Evolutionary conservation across 2,329 filamentous ascomycete species (phyloP), one percentile per base, ranked within the genome.

Genomic region (Hypoxylon sp.): DNA sequence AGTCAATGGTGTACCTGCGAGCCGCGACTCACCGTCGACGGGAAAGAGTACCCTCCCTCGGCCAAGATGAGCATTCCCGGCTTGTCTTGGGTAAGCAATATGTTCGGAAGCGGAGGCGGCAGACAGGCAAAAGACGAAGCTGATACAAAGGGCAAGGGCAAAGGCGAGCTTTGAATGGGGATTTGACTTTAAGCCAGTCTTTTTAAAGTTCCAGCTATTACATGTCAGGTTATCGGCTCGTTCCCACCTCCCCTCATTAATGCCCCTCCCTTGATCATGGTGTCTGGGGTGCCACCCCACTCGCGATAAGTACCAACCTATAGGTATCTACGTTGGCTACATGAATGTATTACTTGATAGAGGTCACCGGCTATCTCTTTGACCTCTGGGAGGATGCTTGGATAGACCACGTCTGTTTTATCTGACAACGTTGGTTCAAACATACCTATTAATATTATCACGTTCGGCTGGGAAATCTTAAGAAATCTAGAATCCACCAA

Each of bases 1-100:
- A 75, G 78, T 11, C 72, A 84, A 46, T 83, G 82, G 82, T 85
- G 83, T 74, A 80, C 78, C 7, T 85, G 83, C 75, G 74, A 78
- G 61, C 82, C 83, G 30, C 78, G 76, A 67, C 77, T 81, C 57
- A 79, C 78, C 51, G 74, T 84, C 55, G 71, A 79, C 55, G 82
- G 81, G 66, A 82, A 81, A 67, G 72, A 78, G 43, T 85, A 84
- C 60, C 83, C 83, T 43, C 82, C 81, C 3, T 77, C 80, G 25
- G 82, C 80, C 23, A 78, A 78, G 63, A 69, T 77, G 46, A 71
- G 75, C 45, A 75, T 82, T 51, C 77, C 79, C n/a, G 80, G 80
- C 11, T 65, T 79, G 59, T 78, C 78, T 19, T 81, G 78, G 74
- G 61, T 83, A 56, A 73, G 75, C 41, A 70, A 74, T 19, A 65